Percentiles rank a stretch among this genome's conserved stretches.
phyloP scores from a whole-genome alignment of 1,139 yeast genomes.

The Lodderomyces elongisporus region DNA sequence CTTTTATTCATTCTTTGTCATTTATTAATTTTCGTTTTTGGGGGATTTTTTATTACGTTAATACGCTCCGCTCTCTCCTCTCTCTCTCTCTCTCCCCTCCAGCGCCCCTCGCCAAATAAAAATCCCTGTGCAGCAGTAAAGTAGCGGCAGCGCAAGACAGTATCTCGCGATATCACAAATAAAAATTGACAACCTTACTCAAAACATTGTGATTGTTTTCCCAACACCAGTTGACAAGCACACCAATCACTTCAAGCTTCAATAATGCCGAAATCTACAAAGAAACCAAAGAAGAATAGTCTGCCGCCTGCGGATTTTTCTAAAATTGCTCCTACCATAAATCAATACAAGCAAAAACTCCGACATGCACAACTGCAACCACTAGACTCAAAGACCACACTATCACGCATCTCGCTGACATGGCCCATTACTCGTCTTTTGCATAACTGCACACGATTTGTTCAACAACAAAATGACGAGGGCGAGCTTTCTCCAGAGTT shows the following conservation, averaged over 20 bases:
- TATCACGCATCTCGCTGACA: conserved; percentile 49
- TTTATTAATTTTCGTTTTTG: too few relatives aligned
- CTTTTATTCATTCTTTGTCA: too few relatives aligned
- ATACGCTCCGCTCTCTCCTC: too few relatives aligned
- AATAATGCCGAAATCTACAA: conserved; percentile 33
- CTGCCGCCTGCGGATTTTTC: conserved; percentile 73
- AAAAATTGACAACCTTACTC: too few relatives aligned
- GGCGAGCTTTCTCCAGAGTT: conserved; percentile 62
- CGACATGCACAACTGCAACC: conserved; percentile 49
- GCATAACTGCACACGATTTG: conserved; percentile 73
- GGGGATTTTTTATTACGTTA: too few relatives aligned
- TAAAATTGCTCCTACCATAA: conserved; percentile 66
- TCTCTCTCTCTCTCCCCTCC: too few relatives aligned
- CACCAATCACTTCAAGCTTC: neutral
- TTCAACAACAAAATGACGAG: conserved; percentile 69
- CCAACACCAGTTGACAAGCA: neutral
- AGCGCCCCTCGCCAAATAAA: too few relatives aligned
- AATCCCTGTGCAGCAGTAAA: too few relatives aligned
- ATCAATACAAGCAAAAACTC: conserved; percentile 54
- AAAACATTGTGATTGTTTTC: neutral
- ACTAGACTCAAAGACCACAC: conserved; percentile 14
- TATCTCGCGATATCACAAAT: too few relatives aligned
- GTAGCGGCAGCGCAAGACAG: too few relatives aligned
- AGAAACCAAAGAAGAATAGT: conserved; percentile 38
- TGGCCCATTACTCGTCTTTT: conserved; percentile 67